phyloP scores from a whole-genome alignment of 768 basidiomycete species.

The Rhodotorula kratochvilovae region DNA sequence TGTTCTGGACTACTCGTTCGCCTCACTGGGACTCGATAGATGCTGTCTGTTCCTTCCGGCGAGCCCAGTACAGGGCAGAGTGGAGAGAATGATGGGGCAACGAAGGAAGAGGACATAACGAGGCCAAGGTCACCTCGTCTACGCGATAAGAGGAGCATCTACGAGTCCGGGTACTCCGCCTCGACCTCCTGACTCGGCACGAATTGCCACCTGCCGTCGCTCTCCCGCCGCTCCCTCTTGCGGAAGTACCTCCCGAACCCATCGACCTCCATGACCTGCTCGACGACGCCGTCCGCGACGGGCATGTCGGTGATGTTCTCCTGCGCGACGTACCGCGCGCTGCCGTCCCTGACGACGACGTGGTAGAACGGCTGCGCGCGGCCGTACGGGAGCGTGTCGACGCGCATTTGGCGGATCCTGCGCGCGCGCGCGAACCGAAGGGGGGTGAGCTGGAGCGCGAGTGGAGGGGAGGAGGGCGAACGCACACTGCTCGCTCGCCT shows the following conservation, averaged over 20 bases:
- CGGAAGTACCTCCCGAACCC: constrained; percentile 27
- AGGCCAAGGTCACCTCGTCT: too few relatives aligned
- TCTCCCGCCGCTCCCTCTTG: constrained; percentile 2
- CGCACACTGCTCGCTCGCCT: constrained; percentile 36
- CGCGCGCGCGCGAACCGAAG: too few relatives aligned
- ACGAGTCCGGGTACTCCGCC: constrained; percentile 30
- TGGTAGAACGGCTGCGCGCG: constrained; percentile 36
- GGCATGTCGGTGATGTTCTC: constrained; percentile 24
- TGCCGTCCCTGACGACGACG: constrained; percentile 30
- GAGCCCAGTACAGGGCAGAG: too few relatives aligned
- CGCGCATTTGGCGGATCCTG: constrained; percentile 36
- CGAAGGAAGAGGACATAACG: too few relatives aligned
- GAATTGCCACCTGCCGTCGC: constrained; percentile 11
- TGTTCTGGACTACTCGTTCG: neutral
- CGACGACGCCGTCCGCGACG: neutral
- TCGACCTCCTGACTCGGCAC: constrained; percentile 15
- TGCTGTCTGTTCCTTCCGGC: too few relatives aligned
- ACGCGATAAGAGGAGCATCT: too few relatives aligned
- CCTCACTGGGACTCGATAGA: too few relatives aligned
- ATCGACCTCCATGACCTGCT: neutral
- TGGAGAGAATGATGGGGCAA: too few relatives aligned
- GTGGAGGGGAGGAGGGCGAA: neutral
- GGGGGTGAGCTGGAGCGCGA: too few relatives aligned
- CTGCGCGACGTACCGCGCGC: constrained; percentile 27
- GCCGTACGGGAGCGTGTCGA: constrained; percentile 24